Percentiles rank a stretch among this genome's conserved stretches.
These are phyloP conservation scores for Psilocybe cubensis DNA, from an alignment of 768 basidiomycete genomes.

Conservation along the genomic window DNA sequence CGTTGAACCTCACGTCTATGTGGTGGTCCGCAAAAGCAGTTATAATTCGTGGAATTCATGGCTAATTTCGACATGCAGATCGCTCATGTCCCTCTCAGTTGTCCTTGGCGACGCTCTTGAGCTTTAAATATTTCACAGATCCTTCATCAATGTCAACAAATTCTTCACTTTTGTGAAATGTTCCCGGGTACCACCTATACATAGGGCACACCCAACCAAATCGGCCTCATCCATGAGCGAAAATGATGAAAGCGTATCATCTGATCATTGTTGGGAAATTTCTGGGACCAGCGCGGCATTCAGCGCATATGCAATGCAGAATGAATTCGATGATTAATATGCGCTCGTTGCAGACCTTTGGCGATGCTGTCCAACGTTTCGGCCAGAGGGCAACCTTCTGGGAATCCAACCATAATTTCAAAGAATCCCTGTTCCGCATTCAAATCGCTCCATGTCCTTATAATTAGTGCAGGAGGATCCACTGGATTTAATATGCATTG, in stretches of 20 bases:
- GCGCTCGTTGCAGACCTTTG: conserved; percentile 5
- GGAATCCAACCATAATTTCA: too few relatives aligned
- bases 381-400: too few relatives aligned
- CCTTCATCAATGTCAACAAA: conserved; percentile 82
- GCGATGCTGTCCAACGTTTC: too few relatives aligned
- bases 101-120: conserved; percentile 66
- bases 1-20: conserved; percentile 82
- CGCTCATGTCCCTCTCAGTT: conserved; percentile 78
- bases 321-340: conserved; percentile 3
- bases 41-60: conserved; percentile 87
- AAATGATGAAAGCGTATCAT: background rate
- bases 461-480: too few relatives aligned
- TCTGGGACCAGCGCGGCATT: background rate
- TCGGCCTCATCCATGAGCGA: background rate
- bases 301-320: background rate
- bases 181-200: conserved; percentile 39
- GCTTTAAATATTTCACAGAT: conserved; percentile 73
- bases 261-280: background rate
- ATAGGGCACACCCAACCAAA: background rate
- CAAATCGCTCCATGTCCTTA: too few relatives aligned
- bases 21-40: conserved; percentile 72
- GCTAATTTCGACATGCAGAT: conserved; percentile 88
- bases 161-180: conserved; percentile 60
- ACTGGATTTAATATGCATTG: too few relatives aligned
- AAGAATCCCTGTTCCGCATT: too few relatives aligned